These are phyloP conservation scores for Obelidium mucronatum DNA, from an alignment of 192 early-diverging fungal species.

Conservation along the genomic window DNA sequence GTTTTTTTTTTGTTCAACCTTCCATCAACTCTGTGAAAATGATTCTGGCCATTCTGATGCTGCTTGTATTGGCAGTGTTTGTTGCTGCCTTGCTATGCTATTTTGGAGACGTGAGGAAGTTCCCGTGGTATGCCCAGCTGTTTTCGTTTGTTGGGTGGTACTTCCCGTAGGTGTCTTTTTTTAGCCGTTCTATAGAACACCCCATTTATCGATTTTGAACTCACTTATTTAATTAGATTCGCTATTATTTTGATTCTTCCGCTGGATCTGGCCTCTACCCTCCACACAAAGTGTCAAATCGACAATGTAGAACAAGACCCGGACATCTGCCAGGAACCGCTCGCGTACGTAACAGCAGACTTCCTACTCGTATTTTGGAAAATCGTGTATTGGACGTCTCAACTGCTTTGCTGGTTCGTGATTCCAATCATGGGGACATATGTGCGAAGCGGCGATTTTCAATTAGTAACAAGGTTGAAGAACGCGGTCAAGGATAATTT, in stretches of 20 bases:
- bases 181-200: not conserved
- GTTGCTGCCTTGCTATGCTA: conserved; percentile 71
- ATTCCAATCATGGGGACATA: conserved; percentile 32
- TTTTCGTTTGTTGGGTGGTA: conserved; percentile 83
- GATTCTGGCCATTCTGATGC: conserved; percentile 37
- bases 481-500: conserved; percentile 83
- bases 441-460: conserved; percentile 86
- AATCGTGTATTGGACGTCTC: conserved; percentile 89
- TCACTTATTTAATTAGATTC: conserved; percentile 58
- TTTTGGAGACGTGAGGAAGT: conserved; percentile 77
- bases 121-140: conserved; percentile 85
- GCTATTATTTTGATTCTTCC: conserved; percentile 90
- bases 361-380: conserved; percentile 85
- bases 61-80: conserved; percentile 58
- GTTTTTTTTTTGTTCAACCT: too few species aligned
- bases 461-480: conserved; percentile 68
- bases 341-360: conserved; percentile 72
- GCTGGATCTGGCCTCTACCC: conserved; percentile 76
- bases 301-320: not conserved
- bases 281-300: not conserved
- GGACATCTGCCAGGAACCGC: conserved; percentile 71
- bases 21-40: too few species aligned
- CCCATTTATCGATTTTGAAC: not conserved
- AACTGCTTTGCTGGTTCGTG: conserved; percentile 81
- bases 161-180: too few species aligned